These are phyloP conservation scores for Waltergamsia citrina DNA, from an alignment of 2,329 filamentous ascomycete species.

Conservation along the genomic window DNA sequence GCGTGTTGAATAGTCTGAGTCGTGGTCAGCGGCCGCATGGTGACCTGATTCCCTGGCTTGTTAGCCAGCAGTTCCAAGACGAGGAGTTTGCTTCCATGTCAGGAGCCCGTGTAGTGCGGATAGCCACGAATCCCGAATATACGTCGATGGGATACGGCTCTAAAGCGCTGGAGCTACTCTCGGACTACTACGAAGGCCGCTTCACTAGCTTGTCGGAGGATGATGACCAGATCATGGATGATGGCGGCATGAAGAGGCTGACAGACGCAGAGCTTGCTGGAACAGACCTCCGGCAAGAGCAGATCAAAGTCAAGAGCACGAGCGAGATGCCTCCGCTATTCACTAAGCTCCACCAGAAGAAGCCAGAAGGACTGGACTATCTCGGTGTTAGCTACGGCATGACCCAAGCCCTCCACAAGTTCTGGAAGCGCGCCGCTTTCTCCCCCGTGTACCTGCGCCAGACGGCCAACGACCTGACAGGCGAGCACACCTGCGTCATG, in stretches of 20 bases:
- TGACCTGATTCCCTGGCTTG: slow-evolving; percentile 93
- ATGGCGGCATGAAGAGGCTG: slow-evolving; percentile 63
- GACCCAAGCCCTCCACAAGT: slow-evolving; percentile 79
- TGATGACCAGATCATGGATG: slow-evolving; percentile 27
- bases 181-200: slow-evolving; percentile 91
- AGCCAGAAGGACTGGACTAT: slow-evolving; percentile 76
- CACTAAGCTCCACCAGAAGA: slow-evolving; percentile 74
- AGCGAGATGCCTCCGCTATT: slow-evolving; percentile 90
- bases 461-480: slow-evolving; percentile 91
- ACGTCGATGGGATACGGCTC: slow-evolving; percentile 88
- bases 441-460: slow-evolving; percentile 88
- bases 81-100: slow-evolving; percentile 92
- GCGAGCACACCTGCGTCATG: slow-evolving; percentile 98
- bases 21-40: slow-evolving; percentile 83
- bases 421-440: slow-evolving; percentile 88
- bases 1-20: slow-evolving; percentile 81
- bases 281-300: slow-evolving; percentile 70
- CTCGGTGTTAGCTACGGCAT: slow-evolving; percentile 92
- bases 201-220: slow-evolving; percentile 75
- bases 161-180: slow-evolving; percentile 75
- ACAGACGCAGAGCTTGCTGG: slow-evolving; percentile 75
- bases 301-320: slow-evolving; percentile 84
- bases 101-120: slow-evolving; percentile 83
- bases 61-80: slow-evolving; percentile 97
- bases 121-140: slow-evolving; percentile 94